Evolutionary conservation across 129 eudicot species (phyloP).

Genomic region (Apium graveolens): DNA sequence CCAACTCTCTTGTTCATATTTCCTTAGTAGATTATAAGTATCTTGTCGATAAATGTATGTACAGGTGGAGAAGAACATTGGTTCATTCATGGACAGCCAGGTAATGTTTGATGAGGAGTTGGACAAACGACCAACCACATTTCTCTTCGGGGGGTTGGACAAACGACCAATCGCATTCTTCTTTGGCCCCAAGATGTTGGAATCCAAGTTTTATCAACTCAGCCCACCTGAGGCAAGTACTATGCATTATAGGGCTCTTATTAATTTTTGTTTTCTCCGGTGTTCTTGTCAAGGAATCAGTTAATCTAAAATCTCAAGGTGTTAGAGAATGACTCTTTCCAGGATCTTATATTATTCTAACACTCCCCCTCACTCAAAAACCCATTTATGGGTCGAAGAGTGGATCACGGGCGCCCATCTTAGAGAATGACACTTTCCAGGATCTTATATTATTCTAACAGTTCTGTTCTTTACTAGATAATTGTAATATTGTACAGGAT

Average conservation of each 20-base stretch:
- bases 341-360: too few species aligned
- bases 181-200: conserved; percentile 18
- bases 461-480: not conserved
- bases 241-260: not conserved
- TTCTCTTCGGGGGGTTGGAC: conserved; percentile 19
- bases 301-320: too few species aligned
- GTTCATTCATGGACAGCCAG: conserved; percentile 1
- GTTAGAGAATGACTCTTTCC: too few species aligned
- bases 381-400: too few species aligned
- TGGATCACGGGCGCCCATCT: too few species aligned
- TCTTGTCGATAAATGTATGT: not conserved
- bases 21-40: not conserved
- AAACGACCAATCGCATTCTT: not conserved
- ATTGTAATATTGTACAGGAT: conserved; percentile 1
- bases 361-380: too few species aligned
- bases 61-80: conserved; percentile 4
- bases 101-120: conserved; percentile 1
- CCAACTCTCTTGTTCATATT: not conserved
- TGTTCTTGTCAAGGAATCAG: too few species aligned
- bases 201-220: conserved; percentile 17
- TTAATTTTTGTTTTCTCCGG: not conserved
- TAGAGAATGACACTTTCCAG: too few species aligned
- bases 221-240: conserved; percentile 24
- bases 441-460: too few species aligned
- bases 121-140: conserved; percentile 14